phyloP scores from a whole-genome alignment of 2,329 filamentous ascomycete species.

The Cytospora chrysosperma region DNA sequence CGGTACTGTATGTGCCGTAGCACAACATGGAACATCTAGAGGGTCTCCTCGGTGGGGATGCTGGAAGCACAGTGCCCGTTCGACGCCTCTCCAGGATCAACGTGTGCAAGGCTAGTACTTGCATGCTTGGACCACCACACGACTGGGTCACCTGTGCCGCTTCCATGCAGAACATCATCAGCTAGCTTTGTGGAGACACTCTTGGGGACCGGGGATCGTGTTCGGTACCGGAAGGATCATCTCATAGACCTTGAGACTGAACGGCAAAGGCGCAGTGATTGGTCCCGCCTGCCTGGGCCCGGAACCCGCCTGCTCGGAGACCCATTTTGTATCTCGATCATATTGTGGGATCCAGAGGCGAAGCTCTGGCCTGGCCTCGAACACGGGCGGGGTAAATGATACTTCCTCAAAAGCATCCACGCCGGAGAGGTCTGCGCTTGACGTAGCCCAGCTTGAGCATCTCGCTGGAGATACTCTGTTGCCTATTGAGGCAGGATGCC shows the following conservation, averaged over 20 bases:
- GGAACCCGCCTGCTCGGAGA: slow-evolving; percentile 10
- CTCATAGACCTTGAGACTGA: not conserved
- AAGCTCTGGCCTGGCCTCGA: not conserved
- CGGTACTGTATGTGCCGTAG: not conserved
- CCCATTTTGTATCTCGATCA: not conserved
- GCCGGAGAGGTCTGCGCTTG: not conserved
- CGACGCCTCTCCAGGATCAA: not conserved
- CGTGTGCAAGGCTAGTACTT: not conserved
- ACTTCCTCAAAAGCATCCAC: not conserved
- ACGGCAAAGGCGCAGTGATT: not conserved
- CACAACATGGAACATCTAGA: slow-evolving; percentile 3
- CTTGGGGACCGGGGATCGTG: not conserved
- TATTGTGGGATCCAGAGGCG: slow-evolving; percentile 1
- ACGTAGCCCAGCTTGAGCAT: not conserved
- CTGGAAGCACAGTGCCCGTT: slow-evolving; percentile 19
- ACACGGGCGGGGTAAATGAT: not conserved
- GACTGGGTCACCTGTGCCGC: not conserved
- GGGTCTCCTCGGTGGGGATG: slow-evolving; percentile 11
- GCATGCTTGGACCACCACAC: not conserved
- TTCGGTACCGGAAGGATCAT: not conserved
- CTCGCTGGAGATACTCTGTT: not conserved
- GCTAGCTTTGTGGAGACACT: not conserved
- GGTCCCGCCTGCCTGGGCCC: not conserved
- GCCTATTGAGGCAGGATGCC: not conserved
- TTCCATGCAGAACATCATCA: slow-evolving; percentile 4